Conservation (phyloP, 345 rosid genomes). For the Punica granatum region DNA sequence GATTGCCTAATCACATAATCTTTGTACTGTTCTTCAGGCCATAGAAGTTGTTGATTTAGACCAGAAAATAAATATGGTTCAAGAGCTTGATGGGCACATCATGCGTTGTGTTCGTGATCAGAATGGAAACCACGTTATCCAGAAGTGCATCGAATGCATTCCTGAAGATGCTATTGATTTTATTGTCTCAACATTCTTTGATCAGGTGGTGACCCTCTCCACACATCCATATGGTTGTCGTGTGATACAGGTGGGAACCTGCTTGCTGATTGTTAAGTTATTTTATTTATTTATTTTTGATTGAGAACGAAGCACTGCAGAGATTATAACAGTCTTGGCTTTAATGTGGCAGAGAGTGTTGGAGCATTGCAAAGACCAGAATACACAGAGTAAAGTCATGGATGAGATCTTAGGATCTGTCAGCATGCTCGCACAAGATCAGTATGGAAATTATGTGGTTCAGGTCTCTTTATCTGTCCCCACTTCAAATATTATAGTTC, state of each 20-base stretch:
- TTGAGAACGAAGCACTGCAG: neutral
- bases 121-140: slow-evolving; percentile 84
- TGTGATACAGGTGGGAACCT: slow-evolving; percentile 54
- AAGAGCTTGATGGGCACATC: slow-evolving; percentile 69
- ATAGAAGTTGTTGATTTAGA: slow-evolving; percentile 67
- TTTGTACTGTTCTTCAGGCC: slow-evolving; percentile 38
- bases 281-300: neutral
- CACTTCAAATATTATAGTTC: neutral
- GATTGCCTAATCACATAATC: slow-evolving; percentile 25
- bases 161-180: slow-evolving; percentile 50
- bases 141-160: slow-evolving; percentile 68
- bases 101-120: slow-evolving; percentile 80
- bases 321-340: neutral
- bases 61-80: slow-evolving; percentile 53
- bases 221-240: slow-evolving; percentile 84
- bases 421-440: slow-evolving; percentile 58
- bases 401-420: slow-evolving; percentile 53
- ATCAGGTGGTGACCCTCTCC: slow-evolving; percentile 61
- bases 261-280: neutral
- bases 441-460: slow-evolving; percentile 63
- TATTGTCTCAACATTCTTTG: slow-evolving; percentile 49
- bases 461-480: slow-evolving; percentile 29
- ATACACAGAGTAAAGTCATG: slow-evolving; percentile 19
- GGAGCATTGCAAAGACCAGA: slow-evolving; percentile 10
- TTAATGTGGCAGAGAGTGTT: slow-evolving; percentile 8